Base-by-base conservation (phyloP, 805 yeast species). In the Ogataea paradorogensis region DNA sequence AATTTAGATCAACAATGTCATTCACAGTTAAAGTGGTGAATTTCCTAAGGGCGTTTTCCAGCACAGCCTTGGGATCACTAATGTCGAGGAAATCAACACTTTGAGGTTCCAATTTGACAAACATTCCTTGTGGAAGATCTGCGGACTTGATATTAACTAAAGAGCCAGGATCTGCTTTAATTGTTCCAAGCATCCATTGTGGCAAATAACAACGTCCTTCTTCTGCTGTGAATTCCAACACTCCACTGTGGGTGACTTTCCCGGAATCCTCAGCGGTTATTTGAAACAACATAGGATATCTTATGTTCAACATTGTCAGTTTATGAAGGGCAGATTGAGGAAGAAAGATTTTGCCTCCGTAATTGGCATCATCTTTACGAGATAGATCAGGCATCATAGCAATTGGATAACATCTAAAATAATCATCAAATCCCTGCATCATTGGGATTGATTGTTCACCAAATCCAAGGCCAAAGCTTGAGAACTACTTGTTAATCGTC, bases 191-290 rank as follows among this genome's bases (percentile, higher is more conserved):
- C 90, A 93, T 90, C 99, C 99, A 93, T 52, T 86, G 88, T 0
- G 99, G 99, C 25, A 93, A 55, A 59, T 93, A 93, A 2, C 79
- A 93, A 41, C 99, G 73, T 13, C 99, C 99, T 67, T 93, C 99
- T 58, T 93, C 98, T 1, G 99, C 96, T 13, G 86, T 84, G 61
- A 93, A 93, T 65, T 93, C 99, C 45, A 93, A 67, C 21, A 93
- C 99, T 57, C 99, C 99, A 33, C 90, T 84, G 59, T 89, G 96
- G 0, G 97, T 87, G 7, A 59, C 67, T 23, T 70, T 59, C 14
- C 63, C 71, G 3, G 71, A 68, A 16, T 75, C 69, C 51, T 83
- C 95, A 40, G 84, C 84, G 24, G 70, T 68, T 28, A 93, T 65
- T 60, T 84, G 84, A 57, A 93, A 93, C 34, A 93, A 70, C 99